A percentile compares a stretch with the other conserved stretches of the same genome.
These are phyloP conservation scores for Allium cepa DNA, from an alignment of 106 monocot genomes.

Conservation along the genomic window DNA sequence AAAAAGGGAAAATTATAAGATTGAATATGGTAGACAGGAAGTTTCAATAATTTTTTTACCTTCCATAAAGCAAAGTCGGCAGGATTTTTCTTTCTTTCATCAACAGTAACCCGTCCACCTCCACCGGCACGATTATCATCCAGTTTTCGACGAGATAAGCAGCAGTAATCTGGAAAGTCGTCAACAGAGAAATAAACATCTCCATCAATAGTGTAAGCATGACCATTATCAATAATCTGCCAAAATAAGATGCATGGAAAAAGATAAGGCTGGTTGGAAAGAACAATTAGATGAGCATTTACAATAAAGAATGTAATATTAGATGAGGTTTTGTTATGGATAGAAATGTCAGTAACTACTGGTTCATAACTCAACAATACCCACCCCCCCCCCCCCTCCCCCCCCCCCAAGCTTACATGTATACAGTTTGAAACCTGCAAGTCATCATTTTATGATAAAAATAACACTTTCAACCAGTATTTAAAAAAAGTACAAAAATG, in stretches of 20 bases:
- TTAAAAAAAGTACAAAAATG: too few species aligned
- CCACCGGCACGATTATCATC: constrained; percentile 92
- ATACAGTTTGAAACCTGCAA: neutral
- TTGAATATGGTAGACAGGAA: too few species aligned
- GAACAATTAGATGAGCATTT: neutral
- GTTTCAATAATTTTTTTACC: constrained; percentile 18
- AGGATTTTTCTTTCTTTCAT: constrained; percentile 68
- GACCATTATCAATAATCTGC: constrained; percentile 79
- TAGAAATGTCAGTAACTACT: neutral
- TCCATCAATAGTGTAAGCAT: constrained; percentile 79
- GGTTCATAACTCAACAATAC: neutral
- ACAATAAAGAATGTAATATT: neutral
- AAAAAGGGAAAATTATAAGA: too few species aligned
- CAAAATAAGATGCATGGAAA: neutral
- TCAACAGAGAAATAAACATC: constrained; percentile 97
- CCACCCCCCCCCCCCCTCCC: too few species aligned
- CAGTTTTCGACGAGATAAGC: constrained; percentile 81
- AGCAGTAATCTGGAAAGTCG: constrained; percentile 68
- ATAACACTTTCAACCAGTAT: too few species aligned
- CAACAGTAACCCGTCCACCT: constrained; percentile 73
- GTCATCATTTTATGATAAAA: neutral
- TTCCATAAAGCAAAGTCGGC: constrained; percentile 99
- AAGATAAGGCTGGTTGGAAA: neutral
- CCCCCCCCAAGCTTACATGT: neutral
- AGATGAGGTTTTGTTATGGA: neutral